Evolutionary conservation across 768 basidiomycete species (phyloP), one percentile per base, ranked within the genome.

Genomic region (Lactifluus rugatus): DNA sequence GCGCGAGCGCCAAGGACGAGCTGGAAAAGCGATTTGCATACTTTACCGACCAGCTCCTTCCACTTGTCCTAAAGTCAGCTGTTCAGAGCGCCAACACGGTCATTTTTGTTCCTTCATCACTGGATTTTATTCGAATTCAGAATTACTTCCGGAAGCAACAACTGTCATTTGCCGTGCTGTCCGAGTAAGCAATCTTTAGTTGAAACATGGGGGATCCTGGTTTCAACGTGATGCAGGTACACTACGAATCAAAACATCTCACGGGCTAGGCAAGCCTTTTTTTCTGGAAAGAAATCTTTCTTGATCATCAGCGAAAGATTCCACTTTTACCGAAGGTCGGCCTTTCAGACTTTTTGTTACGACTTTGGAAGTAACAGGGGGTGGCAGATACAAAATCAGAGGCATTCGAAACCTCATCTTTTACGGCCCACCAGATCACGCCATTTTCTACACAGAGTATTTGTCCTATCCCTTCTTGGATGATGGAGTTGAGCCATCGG

Each of bases 271-370:
- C 89, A 93, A 65, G 82, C 87, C 0, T 98, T 99, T 75, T 97
- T 95, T 79, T 78, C 77, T 21, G 90, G 89, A 42, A 84, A 86
- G 65, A 91, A 86, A 64, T 76, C 87, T 0, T 91, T 98, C 76
- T 70, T 99, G 31, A 77, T 98, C 61, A 76, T 97, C 67, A 95
- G 89, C 65, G 96, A 99, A 69, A 83, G 96, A n/a, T 98, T 97
- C 77, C 94, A 99, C 71, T 99, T 98, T 71, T 97, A 92, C 78
- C 82, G 90, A 62, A 77, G 93, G 87, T 85, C 45, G 45, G 75
- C 19, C 32, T 16, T 69, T 2, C 25, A 46, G 10, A 54, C 45
- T 6, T 44, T 19, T 52, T 19, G 23, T 51, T 19, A 36, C 31
- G 13, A 52, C 48, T 60, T 46, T 55, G 19, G 25, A 2, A 26